Base-by-base conservation (phyloP, 805 yeast genomes). In the Schizosaccharomyces lindneri region DNA sequence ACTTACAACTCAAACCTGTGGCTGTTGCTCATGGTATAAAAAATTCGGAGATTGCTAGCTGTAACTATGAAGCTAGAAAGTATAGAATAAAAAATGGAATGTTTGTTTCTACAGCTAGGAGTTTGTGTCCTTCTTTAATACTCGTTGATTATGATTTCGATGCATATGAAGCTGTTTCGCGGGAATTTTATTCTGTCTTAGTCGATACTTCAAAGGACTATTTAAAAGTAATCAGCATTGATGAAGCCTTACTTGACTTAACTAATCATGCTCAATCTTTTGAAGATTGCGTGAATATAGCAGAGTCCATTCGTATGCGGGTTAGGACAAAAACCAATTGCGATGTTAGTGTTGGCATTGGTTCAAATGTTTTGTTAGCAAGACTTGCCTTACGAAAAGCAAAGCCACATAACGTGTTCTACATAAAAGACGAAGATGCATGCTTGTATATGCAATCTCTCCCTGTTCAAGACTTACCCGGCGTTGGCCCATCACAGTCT, bases 211-310 rank as follows among this genome's bases (percentile, higher is more conserved):
- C 71, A 0, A 74, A 76, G 4, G 74, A 72, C 62, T 65, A 67
- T 19, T 79, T 88, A 1, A 75, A 82, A 39, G 97, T 97, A 0
- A 86, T 93, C 0, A 87, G 94, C 64, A 82, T 93, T 2, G 97
- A 93, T 70, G 98, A 93, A 68, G 95, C 88, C 0, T 72, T 93
- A n/a, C 68, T 87, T 9, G 95, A 87, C 66, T 75, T 83, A 1
- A 72, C 82, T 0, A 66, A 76, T 0, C 67, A 36, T 3, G 69
- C 69, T 29, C 7, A 39, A 4, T 27, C 17, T 19, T 19, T 19
- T 13, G 65, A 65, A 5, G 61, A 57, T 60, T 72, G 74, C 0
- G 60, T 66, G 32, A 62, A 62, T 11, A 64, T 71, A 13, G 73
- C 69, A 32, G 64, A 64, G 1, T 65, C 68, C 4, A 73, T 81